Evolutionary conservation across 2,329 filamentous ascomycete genomes (phyloP).

Genomic region (Davidsoniella virescens): DNA sequence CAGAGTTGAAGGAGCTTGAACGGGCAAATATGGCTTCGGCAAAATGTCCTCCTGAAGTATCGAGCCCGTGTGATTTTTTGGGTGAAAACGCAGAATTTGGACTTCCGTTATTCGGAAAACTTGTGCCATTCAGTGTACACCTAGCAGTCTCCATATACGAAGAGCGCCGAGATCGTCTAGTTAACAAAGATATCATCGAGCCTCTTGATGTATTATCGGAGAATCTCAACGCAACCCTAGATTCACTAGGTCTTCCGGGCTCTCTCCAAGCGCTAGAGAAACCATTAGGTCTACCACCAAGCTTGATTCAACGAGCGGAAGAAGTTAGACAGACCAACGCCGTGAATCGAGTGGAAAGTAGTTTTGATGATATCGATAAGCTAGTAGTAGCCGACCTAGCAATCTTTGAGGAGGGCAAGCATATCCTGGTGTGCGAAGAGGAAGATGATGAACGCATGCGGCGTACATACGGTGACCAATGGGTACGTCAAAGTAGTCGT

Average conservation of each 20-base stretch:
- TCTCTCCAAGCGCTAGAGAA: slow-evolving; percentile 91
- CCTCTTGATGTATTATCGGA: slow-evolving; percentile 70
- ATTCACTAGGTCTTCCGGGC: slow-evolving; percentile 74
- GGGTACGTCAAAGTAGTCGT: slow-evolving; percentile 55
- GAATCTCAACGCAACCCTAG: slow-evolving; percentile 61
- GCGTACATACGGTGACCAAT: slow-evolving; percentile 67
- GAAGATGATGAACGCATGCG: slow-evolving; percentile 67
- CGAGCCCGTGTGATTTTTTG: slow-evolving; percentile 62
- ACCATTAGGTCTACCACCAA: slow-evolving; percentile 74
- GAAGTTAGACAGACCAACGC: slow-evolving; percentile 87
- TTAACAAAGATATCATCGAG: slow-evolving; percentile 74
- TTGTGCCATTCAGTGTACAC: slow-evolving; percentile 92
- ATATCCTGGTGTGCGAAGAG: slow-evolving; percentile 61
- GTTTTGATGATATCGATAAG: slow-evolving; percentile 79
- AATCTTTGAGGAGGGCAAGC: slow-evolving; percentile 69
- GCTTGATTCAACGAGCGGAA: slow-evolving; percentile 75
- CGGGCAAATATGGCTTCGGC: slow-evolving; percentile 76
- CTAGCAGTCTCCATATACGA: slow-evolving; percentile 91
- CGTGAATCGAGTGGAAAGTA: slow-evolving; percentile 56
- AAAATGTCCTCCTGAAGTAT: slow-evolving; percentile 65
- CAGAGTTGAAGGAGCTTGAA: slow-evolving; percentile 71
- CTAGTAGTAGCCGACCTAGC: slow-evolving; percentile 64
- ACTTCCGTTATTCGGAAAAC: slow-evolving; percentile 68
- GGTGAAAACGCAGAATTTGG: slow-evolving; percentile 71
- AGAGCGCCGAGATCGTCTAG: slow-evolving; percentile 73